Evolutionary conservation across 225 moss, liverwort and hornwort species (phyloP).

Genomic region (Physcomitrellopsis africana): DNA sequence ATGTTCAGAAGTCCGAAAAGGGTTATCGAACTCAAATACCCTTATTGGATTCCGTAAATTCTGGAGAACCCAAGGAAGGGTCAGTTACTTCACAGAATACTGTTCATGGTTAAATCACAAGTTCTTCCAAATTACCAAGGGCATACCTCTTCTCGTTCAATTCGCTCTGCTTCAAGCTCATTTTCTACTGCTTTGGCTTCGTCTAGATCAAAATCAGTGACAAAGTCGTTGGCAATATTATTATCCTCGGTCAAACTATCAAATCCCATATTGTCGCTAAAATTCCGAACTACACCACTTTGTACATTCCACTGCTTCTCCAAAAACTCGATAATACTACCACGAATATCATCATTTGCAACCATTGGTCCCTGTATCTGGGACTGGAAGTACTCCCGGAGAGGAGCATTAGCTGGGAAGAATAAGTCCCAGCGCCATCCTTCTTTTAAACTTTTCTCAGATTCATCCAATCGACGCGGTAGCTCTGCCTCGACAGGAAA

Average conservation of each 20-base stretch:
- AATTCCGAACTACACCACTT: constrained; percentile 34
- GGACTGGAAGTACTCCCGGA: constrained; percentile 28
- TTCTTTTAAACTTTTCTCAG: constrained; percentile 41
- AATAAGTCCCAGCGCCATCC: constrained; percentile 82
- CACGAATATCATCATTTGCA: constrained; percentile 31
- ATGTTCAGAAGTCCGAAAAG: constrained; percentile 6
- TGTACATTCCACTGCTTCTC: constrained; percentile 52
- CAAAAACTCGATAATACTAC: constrained; percentile 39
- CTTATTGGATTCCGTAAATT: neutral
- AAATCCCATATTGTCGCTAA: constrained; percentile 25
- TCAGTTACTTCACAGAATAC: constrained; percentile 18
- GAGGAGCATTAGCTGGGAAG: constrained; percentile 35
- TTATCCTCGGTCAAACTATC: constrained; percentile 25
- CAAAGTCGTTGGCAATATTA: constrained; percentile 35
- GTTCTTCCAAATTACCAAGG: neutral
- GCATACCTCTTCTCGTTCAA: constrained; percentile 73
- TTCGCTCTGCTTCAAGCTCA: constrained; percentile 38
- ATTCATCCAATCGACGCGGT: constrained; percentile 51
- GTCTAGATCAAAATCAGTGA: constrained; percentile 53
- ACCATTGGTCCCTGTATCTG: constrained; percentile 21
- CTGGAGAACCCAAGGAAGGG: neutral
- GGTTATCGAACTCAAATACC: constrained; percentile 4
- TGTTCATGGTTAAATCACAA: constrained; percentile 23
- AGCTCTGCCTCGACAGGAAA: constrained; percentile 67
- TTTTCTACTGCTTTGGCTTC: constrained; percentile 40